These are phyloP conservation scores for Canna indica DNA, from an alignment of 176 grass and related monocot species.

Conservation along the genomic window DNA sequence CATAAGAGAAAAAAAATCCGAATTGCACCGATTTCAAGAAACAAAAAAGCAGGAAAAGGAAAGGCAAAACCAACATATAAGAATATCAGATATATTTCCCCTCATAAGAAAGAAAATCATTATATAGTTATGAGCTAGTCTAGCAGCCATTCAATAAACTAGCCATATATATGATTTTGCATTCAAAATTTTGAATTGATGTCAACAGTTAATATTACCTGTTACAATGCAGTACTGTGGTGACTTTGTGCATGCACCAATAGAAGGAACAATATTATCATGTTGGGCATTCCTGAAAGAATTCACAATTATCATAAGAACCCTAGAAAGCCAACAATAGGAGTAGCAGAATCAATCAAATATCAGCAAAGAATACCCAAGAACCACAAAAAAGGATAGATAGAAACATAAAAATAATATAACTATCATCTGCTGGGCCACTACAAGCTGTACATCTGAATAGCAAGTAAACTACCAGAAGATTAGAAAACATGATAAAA, in stretches of 20 bases:
- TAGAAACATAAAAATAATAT: neutral
- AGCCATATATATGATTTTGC: neutral
- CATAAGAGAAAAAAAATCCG: too few relatives aligned
- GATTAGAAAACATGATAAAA: constrained; percentile 1
- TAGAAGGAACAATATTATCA: constrained; percentile 90
- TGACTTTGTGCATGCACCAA: constrained; percentile 87
- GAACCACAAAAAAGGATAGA: neutral
- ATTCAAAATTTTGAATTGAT: neutral
- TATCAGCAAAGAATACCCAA: neutral
- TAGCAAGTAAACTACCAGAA: neutral
- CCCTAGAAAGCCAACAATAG: constrained; percentile 4
- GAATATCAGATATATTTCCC: neutral
- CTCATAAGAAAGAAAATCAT: too few relatives aligned
- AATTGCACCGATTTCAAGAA: too few relatives aligned
- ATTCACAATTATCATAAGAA: constrained; percentile 19
- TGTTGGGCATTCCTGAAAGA: constrained; percentile 90
- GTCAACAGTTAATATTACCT: constrained; percentile 40
- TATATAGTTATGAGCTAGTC: neutral
- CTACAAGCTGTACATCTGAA: neutral
- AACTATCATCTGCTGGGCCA: neutral
- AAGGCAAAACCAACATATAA: neutral
- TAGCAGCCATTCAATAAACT: too few relatives aligned
- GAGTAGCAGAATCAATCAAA: neutral
- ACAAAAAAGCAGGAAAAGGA: neutral
- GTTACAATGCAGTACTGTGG: constrained; percentile 89